These are phyloP conservation scores for Blastomyces emzantsi DNA, from an alignment of 2,329 filamentous ascomycete species.

Conservation along the genomic window DNA sequence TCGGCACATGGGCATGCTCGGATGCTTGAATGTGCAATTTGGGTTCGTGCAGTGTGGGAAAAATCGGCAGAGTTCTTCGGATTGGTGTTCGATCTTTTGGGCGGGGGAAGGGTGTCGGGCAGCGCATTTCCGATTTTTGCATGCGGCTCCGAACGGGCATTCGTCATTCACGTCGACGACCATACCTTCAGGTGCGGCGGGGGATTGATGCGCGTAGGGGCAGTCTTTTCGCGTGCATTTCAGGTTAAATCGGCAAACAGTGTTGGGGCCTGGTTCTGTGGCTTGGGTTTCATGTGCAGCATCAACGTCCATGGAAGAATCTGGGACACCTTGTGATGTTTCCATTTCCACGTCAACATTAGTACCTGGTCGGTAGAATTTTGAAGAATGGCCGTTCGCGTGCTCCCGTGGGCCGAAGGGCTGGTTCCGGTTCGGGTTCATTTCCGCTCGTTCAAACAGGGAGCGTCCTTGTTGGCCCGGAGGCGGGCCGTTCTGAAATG, in stretches of 20 bases:
- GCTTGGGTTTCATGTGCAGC: conserved; percentile 31
- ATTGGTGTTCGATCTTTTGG: conserved; percentile 65
- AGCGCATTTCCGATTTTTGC: conserved; percentile 92
- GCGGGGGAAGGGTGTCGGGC: conserved; percentile 89
- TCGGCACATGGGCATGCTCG: conserved; percentile 73
- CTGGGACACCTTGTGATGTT: conserved; percentile 31
- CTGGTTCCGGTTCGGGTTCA: conserved; percentile 25
- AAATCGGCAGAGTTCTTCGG: conserved; percentile 81
- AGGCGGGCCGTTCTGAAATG: conserved; percentile 41
- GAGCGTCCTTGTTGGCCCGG: conserved; percentile 46
- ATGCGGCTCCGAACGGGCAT: conserved; percentile 80
- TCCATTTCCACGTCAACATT: conserved; percentile 18
- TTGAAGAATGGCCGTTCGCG: conserved; percentile 4
- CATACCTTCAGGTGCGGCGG: conserved; percentile 69
- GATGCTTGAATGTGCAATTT: conserved; percentile 81
- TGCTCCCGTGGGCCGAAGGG: background rate
- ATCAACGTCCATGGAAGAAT: conserved; percentile 25
- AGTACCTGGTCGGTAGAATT: conserved; percentile 9
- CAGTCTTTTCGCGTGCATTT: conserved; percentile 83
- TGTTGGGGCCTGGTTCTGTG: conserved; percentile 51
- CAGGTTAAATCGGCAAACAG: conserved; percentile 81
- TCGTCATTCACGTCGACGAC: conserved; percentile 69
- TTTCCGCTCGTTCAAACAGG: conserved; percentile 63
- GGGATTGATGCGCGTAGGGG: conserved; percentile 88
- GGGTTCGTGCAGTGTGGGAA: conserved; percentile 86